phyloP scores from a whole-genome alignment of 495 filamentous ascomycete genomes.

The Penicillium herquei region DNA sequence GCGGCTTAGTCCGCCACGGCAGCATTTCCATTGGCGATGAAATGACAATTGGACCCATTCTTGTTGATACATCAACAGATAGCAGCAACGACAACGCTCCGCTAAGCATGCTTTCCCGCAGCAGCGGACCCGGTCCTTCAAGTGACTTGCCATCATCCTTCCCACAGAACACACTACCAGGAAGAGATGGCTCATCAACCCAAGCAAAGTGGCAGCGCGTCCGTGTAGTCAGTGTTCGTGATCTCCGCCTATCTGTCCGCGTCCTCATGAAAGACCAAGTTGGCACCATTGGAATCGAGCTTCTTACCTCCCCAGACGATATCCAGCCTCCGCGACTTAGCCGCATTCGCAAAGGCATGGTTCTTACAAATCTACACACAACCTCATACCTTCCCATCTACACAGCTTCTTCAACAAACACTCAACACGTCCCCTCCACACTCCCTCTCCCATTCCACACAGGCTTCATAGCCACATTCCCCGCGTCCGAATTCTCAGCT shows the following conservation, averaged over 20 bases:
- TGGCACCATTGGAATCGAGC: slow-evolving; percentile 81
- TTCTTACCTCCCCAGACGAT: slow-evolving; percentile 35
- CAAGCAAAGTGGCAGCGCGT: slow-evolving; percentile 67
- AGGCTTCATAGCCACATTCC: slow-evolving; percentile 50
- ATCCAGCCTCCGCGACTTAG: slow-evolving; percentile 27
- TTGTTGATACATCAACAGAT: slow-evolving; percentile 32
- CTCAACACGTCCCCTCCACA: slow-evolving; percentile 18
- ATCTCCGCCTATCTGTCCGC: slow-evolving; percentile 80
- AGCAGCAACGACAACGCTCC: slow-evolving; percentile 15
- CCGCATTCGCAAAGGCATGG: slow-evolving; percentile 80
- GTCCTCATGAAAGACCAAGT: slow-evolving; percentile 78
- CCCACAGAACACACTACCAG: slow-evolving; percentile 22
- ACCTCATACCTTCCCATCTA: slow-evolving; percentile 32
- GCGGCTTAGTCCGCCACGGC: slow-evolving; percentile 79
- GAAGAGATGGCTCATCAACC: slow-evolving; percentile 23
- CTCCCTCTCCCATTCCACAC: slow-evolving; percentile 42
- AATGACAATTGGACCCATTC: slow-evolving; percentile 77
- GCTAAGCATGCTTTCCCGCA: slow-evolving; percentile 28
- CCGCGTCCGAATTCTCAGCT: slow-evolving; percentile 38
- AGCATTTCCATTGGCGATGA: slow-evolving; percentile 74
- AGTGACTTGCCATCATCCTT: slow-evolving; percentile 37
- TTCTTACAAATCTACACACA: slow-evolving; percentile 59
- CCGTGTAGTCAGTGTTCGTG: slow-evolving; percentile 81
- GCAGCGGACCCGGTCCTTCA: slow-evolving; percentile 33
- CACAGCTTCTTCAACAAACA: slow-evolving; percentile 18